These are phyloP conservation scores for Penicillium brasilianum DNA, from an alignment of 2,329 filamentous ascomycete genomes.

Conservation along the genomic window DNA sequence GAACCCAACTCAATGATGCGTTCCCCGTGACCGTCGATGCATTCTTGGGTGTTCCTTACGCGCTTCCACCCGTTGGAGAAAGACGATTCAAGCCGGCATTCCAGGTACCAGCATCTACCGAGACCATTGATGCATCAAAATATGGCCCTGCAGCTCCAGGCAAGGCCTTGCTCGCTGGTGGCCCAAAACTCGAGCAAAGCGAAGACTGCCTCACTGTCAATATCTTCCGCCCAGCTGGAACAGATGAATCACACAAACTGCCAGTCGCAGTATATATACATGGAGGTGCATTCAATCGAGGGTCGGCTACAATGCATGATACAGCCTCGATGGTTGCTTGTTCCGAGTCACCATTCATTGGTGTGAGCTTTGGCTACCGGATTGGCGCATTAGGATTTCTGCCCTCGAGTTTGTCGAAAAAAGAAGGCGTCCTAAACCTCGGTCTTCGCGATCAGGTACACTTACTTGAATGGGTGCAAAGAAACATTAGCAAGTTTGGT, in stretches of 20 bases:
- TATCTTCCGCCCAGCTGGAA: constrained; percentile 43
- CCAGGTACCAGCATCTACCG: constrained; percentile 27
- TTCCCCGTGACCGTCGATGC: constrained; percentile 39
- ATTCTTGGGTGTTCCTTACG: constrained; percentile 59
- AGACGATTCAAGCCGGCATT: constrained; percentile 52
- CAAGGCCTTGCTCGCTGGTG: constrained; percentile 55
- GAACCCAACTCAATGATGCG: constrained; percentile 30
- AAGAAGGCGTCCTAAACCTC: constrained; percentile 57
- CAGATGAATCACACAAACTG: constrained; percentile 29
- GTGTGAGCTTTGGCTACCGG: constrained; percentile 54
- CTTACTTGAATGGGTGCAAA: constrained; percentile 37
- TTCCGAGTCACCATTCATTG: constrained; percentile 50
- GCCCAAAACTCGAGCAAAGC: constrained; percentile 56
- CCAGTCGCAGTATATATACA: constrained; percentile 51
- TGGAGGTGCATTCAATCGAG: constrained; percentile 46
- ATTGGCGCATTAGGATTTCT: constrained; percentile 68
- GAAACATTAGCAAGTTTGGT: constrained; percentile 33
- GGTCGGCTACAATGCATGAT: constrained; percentile 54
- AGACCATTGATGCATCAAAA: constrained; percentile 43
- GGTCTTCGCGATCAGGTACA: constrained; percentile 46
- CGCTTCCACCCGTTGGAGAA: constrained; percentile 53
- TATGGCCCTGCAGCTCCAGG: constrained; percentile 42
- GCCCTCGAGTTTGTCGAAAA: constrained; percentile 58
- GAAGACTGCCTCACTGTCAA: constrained; percentile 52
- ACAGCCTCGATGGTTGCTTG: constrained; percentile 67